A percentile compares a stretch with the other conserved stretches of the same genome.
Evolutionary conservation across 495 filamentous ascomycete species (phyloP).

Genomic region (Lophium mytilinum): DNA sequence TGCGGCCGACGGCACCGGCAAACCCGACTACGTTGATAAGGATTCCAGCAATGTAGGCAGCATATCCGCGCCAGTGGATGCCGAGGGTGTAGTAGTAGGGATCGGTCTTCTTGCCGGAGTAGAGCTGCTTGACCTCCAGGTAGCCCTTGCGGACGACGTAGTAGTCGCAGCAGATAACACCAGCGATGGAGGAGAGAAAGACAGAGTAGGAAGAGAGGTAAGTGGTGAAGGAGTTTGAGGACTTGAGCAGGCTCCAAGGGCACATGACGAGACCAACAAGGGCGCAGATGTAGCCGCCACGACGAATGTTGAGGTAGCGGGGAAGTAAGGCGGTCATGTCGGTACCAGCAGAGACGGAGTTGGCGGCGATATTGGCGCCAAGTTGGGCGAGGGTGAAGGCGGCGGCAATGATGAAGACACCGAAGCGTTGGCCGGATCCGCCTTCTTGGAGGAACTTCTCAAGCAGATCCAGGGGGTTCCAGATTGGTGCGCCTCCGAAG

Average conservation of each 20-base stretch:
- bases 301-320: conserved; percentile 78
- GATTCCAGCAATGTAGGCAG: conserved; percentile 77
- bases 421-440: conserved; percentile 68
- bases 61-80: conserved; percentile 75
- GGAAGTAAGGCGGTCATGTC: conserved; percentile 89
- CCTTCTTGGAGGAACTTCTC: conserved; percentile 65
- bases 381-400: conserved; percentile 84
- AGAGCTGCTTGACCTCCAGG: conserved; percentile 69
- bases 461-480: conserved; percentile 78
- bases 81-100: conserved; percentile 70
- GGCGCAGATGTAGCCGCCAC: conserved; percentile 86
- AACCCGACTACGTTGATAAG: conserved; percentile 92
- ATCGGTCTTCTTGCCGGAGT: conserved; percentile 56
- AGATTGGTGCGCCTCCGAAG: conserved; percentile 64
- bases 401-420: conserved; percentile 76
- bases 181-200: conserved; percentile 86
- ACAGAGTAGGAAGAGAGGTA: conserved; percentile 94
- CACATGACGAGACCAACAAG: conserved; percentile 78
- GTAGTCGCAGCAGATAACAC: conserved; percentile 85
- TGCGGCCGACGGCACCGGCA: conserved; percentile 65
- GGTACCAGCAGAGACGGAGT: conserved; percentile 78
- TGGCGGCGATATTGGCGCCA: conserved; percentile 90
- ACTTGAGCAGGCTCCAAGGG: conserved; percentile 73
- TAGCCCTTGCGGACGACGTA: conserved; percentile 82
- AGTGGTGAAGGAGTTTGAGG: conserved; percentile 84